phyloP scores from a whole-genome alignment of 495 filamentous ascomycete species.

The Daldinia caldariorum region DNA sequence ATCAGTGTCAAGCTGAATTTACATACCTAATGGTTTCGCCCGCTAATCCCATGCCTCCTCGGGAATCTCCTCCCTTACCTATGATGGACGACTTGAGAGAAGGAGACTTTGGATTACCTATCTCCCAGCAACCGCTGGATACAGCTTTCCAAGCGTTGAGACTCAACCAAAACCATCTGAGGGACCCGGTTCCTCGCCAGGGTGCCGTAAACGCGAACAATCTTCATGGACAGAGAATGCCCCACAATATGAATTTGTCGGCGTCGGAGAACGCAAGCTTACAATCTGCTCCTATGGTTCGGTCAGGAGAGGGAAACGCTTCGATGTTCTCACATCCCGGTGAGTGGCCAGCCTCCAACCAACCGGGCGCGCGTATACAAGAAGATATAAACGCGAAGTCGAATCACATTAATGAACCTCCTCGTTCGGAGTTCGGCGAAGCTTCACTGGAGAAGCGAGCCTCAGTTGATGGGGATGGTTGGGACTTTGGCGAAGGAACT shows the following conservation, averaged over 20 bases:
- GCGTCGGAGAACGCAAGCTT: conserved; percentile 52
- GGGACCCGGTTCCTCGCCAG: conserved; percentile 53
- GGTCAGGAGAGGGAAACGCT: conserved; percentile 51
- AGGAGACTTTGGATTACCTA: conserved; percentile 54
- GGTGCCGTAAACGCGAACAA: conserved; percentile 63
- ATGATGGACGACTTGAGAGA: conserved; percentile 61
- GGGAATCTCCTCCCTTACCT: conserved; percentile 62
- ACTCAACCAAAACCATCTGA: conserved; percentile 56
- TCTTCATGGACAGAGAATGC: conserved; percentile 56
- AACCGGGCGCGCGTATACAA: conserved; percentile 51
- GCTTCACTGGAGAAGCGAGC: conserved; percentile 54
- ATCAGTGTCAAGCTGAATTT: conserved; percentile 70
- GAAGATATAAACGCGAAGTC: conserved; percentile 68
- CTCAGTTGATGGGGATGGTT: conserved; percentile 72
- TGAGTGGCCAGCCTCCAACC: conserved; percentile 57
- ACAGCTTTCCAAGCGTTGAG: conserved; percentile 47
- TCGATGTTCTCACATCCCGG: conserved; percentile 46
- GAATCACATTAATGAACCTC: conserved; percentile 60
- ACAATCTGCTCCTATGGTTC: conserved; percentile 57
- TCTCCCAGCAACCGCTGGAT: conserved; percentile 49
- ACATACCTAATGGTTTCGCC: conserved; percentile 72
- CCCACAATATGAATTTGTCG: conserved; percentile 51
- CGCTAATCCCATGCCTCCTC: conserved; percentile 68
- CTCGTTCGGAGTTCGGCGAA: conserved; percentile 44
- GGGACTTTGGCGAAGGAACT: conserved; percentile 88